Evolutionary conservation across 1,284 basidiomycete genomes (phyloP).

Genomic region (Cutaneotrichosporon curvatum): DNA sequence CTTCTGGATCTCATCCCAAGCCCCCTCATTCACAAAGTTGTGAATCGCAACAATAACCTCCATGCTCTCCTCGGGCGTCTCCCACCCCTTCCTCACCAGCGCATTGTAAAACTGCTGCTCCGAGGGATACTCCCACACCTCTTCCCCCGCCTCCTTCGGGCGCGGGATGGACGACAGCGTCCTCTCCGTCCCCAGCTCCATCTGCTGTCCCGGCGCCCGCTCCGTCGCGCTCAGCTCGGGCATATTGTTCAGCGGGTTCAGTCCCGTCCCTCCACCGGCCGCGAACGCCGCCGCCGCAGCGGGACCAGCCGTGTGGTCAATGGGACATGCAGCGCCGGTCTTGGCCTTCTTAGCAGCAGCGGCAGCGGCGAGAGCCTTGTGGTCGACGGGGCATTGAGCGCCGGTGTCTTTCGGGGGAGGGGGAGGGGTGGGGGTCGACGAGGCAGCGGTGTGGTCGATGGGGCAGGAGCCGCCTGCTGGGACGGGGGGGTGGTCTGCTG

Average conservation of each 20-base stretch:
- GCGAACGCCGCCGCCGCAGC: slow-evolving; percentile 7
- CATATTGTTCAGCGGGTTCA: slow-evolving; percentile 87
- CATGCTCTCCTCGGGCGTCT: slow-evolving; percentile 92
- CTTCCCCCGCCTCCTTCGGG: slow-evolving; percentile 45
- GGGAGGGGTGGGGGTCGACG: not conserved
- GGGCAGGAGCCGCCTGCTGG: slow-evolving; percentile 19
- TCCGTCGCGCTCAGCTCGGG: slow-evolving; percentile 56
- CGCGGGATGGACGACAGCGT: slow-evolving; percentile 80
- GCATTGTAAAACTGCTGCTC: slow-evolving; percentile 99
- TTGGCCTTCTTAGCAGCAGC: slow-evolving; percentile 4
- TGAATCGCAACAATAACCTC: slow-evolving; percentile 98
- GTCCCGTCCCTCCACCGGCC: slow-evolving; percentile 11
- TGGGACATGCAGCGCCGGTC: slow-evolving; percentile 36
- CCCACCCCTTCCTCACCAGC: slow-evolving; percentile 92
- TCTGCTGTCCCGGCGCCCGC: slow-evolving; percentile 35
- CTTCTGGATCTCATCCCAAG: slow-evolving; percentile 88
- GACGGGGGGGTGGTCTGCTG: slow-evolving; percentile 24
- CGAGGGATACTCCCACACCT: slow-evolving; percentile 90
- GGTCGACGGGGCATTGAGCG: slow-evolving; percentile 17
- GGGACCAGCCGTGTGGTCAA: slow-evolving; percentile 27
- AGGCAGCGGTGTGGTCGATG: slow-evolving; percentile 16
- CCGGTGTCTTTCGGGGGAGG: no score
- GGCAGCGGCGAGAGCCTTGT: slow-evolving; percentile 11
- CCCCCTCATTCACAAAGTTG: slow-evolving; percentile 94
- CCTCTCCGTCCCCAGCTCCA: slow-evolving; percentile 66